Conservation (phyloP, 257 asterid genomes). For the Solanum bukasovii region DNA sequence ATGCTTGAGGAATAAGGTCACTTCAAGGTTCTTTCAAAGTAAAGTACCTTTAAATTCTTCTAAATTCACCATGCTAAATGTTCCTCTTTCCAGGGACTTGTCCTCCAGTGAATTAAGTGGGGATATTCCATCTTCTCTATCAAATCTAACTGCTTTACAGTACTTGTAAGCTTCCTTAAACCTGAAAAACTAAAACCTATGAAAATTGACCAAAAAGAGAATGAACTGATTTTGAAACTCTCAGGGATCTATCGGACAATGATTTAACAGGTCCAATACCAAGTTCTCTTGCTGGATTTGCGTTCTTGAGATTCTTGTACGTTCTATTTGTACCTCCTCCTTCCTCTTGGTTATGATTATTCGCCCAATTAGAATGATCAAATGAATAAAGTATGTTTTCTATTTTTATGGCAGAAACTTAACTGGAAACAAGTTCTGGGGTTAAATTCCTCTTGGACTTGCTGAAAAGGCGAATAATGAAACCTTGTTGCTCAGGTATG, state of each 20-base stretch:
- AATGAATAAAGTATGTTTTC: neutral
- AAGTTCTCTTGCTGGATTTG: slow-evolving; percentile 12
- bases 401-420: slow-evolving; percentile 11
- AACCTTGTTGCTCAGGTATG: slow-evolving; percentile 17
- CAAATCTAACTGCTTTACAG: slow-evolving; percentile 11
- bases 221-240: neutral
- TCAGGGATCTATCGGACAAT: slow-evolving; percentile 27
- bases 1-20: neutral
- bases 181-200: neutral
- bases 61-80: neutral
- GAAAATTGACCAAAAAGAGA: neutral
- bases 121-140: slow-evolving; percentile 1
- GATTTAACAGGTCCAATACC: slow-evolving; percentile 16
- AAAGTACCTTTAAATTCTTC: neutral
- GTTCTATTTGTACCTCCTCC: neutral
- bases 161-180: slow-evolving; percentile 10
- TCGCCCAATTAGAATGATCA: neutral
- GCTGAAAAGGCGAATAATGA: slow-evolving; percentile 7
- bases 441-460: slow-evolving; percentile 21
- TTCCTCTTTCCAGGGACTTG: slow-evolving; percentile 8
- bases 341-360: neutral
- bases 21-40: neutral
- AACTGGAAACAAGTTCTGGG: slow-evolving; percentile 23
- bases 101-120: slow-evolving; percentile 20
- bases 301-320: slow-evolving; percentile 11